Evolutionary conservation across 164 flowering plant species (phyloP).

Genomic region (Stephania yunnanensis): DNA sequence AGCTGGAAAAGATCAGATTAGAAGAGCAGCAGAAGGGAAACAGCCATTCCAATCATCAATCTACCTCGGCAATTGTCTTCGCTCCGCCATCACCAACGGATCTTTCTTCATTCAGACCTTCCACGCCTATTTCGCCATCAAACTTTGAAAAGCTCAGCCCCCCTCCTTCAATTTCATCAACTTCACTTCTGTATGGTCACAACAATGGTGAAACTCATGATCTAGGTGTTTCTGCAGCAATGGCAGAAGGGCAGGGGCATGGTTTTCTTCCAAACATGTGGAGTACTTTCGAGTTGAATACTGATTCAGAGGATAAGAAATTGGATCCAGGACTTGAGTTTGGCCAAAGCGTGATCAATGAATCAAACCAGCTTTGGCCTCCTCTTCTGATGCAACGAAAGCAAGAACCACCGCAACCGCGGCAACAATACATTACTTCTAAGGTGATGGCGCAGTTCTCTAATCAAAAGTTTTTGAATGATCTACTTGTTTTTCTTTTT

Average conservation of each 20-base stretch:
- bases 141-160: constrained; percentile 19
- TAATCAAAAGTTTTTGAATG: neutral
- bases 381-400: constrained; percentile 1
- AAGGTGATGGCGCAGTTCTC: constrained; percentile 4
- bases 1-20: constrained; percentile 63
- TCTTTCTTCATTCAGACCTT: constrained; percentile 23
- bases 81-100: constrained; percentile 19
- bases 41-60: constrained; percentile 8
- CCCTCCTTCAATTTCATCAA: constrained; percentile 16
- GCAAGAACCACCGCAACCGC: constrained; percentile 15
- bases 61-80: constrained; percentile 23
- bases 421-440: constrained; percentile 13
- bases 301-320: constrained; percentile 23
- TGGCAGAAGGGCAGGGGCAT: constrained; percentile 9
- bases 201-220: neutral
- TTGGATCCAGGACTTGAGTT: constrained; percentile 29
- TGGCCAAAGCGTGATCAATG: constrained; percentile 22
- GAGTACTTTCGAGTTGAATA: constrained; percentile 25
- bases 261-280: constrained; percentile 24
- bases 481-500: neutral
- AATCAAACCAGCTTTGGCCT: constrained; percentile 27
- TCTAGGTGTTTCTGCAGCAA: constrained; percentile 10
- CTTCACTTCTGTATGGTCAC: neutral
- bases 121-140: constrained; percentile 18
- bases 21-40: constrained; percentile 56